Evolutionary conservation across 2,329 filamentous ascomycete species (phyloP), one percentile per base, ranked within the genome.

Genomic region (Coleophoma crateriformis): DNA sequence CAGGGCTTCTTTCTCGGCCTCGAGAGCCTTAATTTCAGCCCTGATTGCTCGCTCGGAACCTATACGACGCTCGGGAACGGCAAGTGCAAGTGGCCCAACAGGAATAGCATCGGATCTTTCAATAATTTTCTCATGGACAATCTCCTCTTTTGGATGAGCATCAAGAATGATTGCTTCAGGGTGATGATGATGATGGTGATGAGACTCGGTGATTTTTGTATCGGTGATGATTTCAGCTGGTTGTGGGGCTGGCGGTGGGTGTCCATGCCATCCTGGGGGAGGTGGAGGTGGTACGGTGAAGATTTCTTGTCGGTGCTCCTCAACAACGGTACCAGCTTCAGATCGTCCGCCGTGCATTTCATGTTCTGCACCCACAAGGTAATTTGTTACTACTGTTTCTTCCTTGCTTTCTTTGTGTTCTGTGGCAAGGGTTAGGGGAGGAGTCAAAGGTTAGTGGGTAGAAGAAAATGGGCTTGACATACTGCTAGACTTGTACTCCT

Each of bases 21-120:
- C 87, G 1, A 92, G 74, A 1, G 79, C 78, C 12, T 78, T 78
- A 51, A 91, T 89, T 63, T 94, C 87, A 33, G 82, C 76, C 45
- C 82, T 79, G 57, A 94, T 84, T 10, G 89, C 84, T 15, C 81
- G 76, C 46, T 63, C 64, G 20, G 62, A 60, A 5, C 65, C 66
- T 15, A 50, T 33, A 14, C 56, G 50, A 17, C 52, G 17, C 64
- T 72, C 41, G 14, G 67, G 63, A 38, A 63, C 57, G 1, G 67
- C 63, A 12, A 76, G 59, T 2, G 71, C 71, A 4, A 78, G 59
- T 8, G 74, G 66, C 2, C 71, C 73, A 15, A 69, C 54, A 3
- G 59, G 53, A 13, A 64, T 55, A 3, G 57, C 54, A 33, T 61
- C 61, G 3, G 56, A 58, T n/a, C 54, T 54, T 43, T 64, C 62